Percentiles rank a stretch among this genome's conserved stretches.
These are phyloP conservation scores for Middelhovenomyces tepae DNA, from an alignment of 805 yeast species.

Conservation along the genomic window DNA sequence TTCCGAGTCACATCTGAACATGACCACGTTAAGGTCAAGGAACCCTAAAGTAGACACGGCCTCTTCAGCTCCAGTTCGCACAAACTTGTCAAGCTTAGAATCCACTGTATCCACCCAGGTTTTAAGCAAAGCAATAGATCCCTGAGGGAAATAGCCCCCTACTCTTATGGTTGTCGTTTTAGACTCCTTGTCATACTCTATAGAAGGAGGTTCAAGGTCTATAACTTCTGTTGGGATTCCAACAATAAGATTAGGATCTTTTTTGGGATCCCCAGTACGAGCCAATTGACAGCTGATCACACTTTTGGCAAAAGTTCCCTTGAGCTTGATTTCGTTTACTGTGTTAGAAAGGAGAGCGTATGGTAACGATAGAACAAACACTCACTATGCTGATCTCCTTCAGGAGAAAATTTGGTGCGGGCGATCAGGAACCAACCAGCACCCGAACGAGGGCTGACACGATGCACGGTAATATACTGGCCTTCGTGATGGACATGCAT, in stretches of 20 bases:
- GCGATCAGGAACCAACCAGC: conserved; percentile 85
- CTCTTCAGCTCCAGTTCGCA: conserved; percentile 67
- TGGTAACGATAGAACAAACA: conserved; percentile 1
- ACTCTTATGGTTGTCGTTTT: conserved; percentile 46
- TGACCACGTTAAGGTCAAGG: conserved; percentile 62
- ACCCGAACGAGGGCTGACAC: conserved; percentile 77
- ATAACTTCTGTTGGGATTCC: conserved; percentile 60
- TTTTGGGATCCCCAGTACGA: conserved; percentile 39
- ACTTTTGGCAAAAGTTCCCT: conserved; percentile 31
- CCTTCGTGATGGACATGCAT: conserved; percentile 93
- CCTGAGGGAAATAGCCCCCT: conserved; percentile 69
- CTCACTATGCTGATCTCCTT: conserved; percentile 23
- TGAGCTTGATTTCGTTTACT: conserved; percentile 24
- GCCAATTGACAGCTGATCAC: conserved; percentile 51
- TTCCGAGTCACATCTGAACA: conserved; percentile 77
- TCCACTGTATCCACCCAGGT: conserved; percentile 65
- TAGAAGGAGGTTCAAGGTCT: conserved; percentile 41
- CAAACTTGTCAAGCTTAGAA: conserved; percentile 50
- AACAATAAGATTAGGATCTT: conserved; percentile 33
- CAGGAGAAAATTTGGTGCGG: conserved; percentile 61
- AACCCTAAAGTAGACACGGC: conserved; percentile 56
- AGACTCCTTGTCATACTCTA: conserved; percentile 35
- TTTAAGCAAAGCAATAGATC: conserved; percentile 77
- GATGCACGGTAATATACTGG: conserved; percentile 82
- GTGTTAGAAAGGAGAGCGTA: not conserved